Evolutionary conservation across 2,329 filamentous ascomycete genomes (phyloP), one percentile per base, ranked within the genome.

Genomic region (Phaeosphaeria sp.): DNA sequence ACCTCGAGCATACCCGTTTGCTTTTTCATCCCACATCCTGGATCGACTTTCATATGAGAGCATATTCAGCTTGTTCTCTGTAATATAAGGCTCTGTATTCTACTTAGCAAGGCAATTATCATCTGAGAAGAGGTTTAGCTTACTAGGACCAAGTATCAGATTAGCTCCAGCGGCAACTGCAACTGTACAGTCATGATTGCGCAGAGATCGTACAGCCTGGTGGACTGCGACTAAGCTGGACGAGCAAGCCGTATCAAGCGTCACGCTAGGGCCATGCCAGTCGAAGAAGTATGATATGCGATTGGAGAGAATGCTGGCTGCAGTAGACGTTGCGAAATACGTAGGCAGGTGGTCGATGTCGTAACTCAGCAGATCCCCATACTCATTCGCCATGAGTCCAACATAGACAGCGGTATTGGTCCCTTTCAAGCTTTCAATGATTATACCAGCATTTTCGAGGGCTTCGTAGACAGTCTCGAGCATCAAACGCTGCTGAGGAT

Each of bases 241-340:
- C 6, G 69, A 71, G 59, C 70, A 73, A 2, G 67, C 69, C 1
- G 70, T 71, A 27, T 73, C 67, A 1, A 73, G 50, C 0, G 66
- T 67, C 39, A 72, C 51, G 9, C 57, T 64, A 0, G 69, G 63
- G 1, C 69, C 71, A 3, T 59, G 55, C 17, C 66, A 48, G 55
- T 72, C 59, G 15, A 70, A 63, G 30, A 71, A 67, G 46, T 65
- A 53, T 4, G 54, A 59, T 11, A 70, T 44, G 4, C 65, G 54
- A 40, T 70, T 68, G 17, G 51, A 51, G 0, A 68, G 44, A 2
- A 70, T 64, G 30, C 17, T 1, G 60, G 47, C 2, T 24, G 46
- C 15, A 21, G 51, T 15, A 46, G 58, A 48, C n/a, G 57, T 43
- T 1, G 55, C 44, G 1, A 39, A 21, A 2, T n/a, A 24, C 0